These are phyloP conservation scores for Berberis thunbergii DNA, from an alignment of 164 flowering plant genomes.

Conservation along the genomic window DNA sequence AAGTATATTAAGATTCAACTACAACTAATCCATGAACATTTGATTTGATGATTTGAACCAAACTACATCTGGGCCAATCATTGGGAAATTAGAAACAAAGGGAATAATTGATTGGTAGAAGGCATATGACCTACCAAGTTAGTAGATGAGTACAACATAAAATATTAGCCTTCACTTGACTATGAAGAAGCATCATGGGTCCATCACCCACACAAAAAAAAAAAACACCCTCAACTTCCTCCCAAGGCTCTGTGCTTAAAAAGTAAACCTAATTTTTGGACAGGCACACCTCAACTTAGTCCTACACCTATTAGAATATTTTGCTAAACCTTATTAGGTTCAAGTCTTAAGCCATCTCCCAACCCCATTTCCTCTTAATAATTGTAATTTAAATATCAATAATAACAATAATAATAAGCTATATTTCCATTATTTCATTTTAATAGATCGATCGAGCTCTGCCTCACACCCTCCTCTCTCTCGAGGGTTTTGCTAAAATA, in stretches of 20 bases:
- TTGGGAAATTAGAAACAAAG: neutral
- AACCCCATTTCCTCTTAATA: neutral
- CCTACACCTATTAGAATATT: neutral
- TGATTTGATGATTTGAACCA: too few species aligned
- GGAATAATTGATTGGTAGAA: neutral
- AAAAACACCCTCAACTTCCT: neutral
- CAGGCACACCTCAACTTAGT: neutral
- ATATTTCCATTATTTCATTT: neutral
- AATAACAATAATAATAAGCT: conserved; percentile 1
- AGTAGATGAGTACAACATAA: conserved; percentile 7
- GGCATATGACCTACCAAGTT: conserved; percentile 16
- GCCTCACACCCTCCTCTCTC: too few species aligned
- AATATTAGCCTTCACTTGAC: neutral
- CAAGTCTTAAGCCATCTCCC: neutral
- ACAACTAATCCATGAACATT: too few species aligned
- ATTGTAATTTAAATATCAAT: neutral
- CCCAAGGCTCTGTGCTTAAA: neutral
- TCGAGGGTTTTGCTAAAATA: too few species aligned
- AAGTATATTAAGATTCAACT: too few species aligned
- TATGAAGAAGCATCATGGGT: neutral
- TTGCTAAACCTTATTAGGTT: neutral
- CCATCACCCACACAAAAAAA: neutral
- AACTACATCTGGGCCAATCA: neutral
- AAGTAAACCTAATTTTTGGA: too few species aligned
- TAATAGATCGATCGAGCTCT: too few species aligned